Conservation (phyloP, 768 basidiomycete genomes). For the Trametes elegans region DNA sequence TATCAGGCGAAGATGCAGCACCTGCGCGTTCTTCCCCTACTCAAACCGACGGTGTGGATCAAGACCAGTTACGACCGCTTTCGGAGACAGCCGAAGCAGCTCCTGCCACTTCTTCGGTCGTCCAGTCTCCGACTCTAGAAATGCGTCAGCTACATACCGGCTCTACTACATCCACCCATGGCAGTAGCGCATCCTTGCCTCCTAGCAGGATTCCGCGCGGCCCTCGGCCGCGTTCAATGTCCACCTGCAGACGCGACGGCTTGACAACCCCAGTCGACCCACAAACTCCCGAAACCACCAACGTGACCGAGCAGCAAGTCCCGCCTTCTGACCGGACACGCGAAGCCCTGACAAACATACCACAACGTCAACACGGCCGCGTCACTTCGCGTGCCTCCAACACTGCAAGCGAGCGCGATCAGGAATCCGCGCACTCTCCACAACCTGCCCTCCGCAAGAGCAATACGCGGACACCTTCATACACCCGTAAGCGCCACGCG, state of each 20-base stretch:
- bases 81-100: no score
- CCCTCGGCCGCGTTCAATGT: constrained; percentile 20
- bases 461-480: no score
- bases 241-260: background rate
- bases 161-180: background rate
- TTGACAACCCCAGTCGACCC: no score
- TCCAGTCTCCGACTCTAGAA: background rate
- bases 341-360: constrained; percentile 34
- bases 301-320: no score
- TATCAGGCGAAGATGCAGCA: background rate
- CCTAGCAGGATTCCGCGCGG: constrained; percentile 27
- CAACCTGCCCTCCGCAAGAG: no score
- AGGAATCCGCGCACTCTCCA: background rate
- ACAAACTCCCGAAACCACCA: no score
- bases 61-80: background rate
- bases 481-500: constrained; percentile 5
- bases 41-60: background rate
- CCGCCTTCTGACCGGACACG: no score
- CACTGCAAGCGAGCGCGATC: background rate
- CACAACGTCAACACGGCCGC: constrained; percentile 28
- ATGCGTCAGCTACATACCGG: constrained; percentile 2
- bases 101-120: no score
- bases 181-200: background rate
- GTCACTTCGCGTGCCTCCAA: constrained; percentile 16
- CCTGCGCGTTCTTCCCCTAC: background rate